Evolutionary conservation across 345 rosid species (phyloP).

Genomic region (Hypericum perforatum): DNA sequence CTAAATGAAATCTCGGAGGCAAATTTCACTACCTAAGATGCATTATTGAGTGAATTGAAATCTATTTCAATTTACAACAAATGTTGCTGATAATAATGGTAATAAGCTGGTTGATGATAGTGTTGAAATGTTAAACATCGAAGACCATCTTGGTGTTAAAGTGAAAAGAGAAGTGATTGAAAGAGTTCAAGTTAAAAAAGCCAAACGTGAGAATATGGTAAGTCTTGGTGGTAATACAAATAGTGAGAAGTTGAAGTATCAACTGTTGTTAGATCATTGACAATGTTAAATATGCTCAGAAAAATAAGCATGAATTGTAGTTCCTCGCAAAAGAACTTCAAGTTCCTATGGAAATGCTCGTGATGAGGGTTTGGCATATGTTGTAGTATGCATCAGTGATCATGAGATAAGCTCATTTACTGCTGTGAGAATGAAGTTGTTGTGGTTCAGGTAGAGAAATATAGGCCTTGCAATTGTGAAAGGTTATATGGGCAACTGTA

Average conservation of each 20-base stretch:
- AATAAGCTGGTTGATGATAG: too few species aligned
- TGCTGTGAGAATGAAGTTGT: constrained; percentile 53
- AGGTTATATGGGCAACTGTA: constrained; percentile 38
- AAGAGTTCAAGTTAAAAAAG: constrained; percentile 17
- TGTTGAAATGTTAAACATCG: too few species aligned
- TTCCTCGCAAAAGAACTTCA: too few species aligned
- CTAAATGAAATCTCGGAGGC: too few species aligned
- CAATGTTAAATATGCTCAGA: too few species aligned
- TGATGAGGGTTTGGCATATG: constrained; percentile 46
- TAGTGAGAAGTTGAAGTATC: constrained; percentile 12
- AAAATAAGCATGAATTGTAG: too few species aligned
- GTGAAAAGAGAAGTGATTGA: constrained; percentile 10
- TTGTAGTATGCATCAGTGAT: constrained; percentile 40
- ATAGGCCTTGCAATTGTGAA: constrained; percentile 42
- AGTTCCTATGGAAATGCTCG: too few species aligned
- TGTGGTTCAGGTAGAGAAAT: constrained; percentile 64
- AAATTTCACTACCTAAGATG: too few species aligned
- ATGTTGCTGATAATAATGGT: too few species aligned
- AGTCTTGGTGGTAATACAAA: constrained; percentile 10
- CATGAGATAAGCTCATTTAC: constrained; percentile 48
- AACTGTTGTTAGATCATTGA: constrained; percentile 28
- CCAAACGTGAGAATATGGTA: constrained; percentile 12
- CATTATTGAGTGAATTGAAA: constrained; percentile 6
- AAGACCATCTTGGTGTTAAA: too few species aligned
- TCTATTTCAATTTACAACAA: too few species aligned